Base-by-base conservation (phyloP, 331 rosid genomes). In the Erythrophleum ivorense region DNA sequence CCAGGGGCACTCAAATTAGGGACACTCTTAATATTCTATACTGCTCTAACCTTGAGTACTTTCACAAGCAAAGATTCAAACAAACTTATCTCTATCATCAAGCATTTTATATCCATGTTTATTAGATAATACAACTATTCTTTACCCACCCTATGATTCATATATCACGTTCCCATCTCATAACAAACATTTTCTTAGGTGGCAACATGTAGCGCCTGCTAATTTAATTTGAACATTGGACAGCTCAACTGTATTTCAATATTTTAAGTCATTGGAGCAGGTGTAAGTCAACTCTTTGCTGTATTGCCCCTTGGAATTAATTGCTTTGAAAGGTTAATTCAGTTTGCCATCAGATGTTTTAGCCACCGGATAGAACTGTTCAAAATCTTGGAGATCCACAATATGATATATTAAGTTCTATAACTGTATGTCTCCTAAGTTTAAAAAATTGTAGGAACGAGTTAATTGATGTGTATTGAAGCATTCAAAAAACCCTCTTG, bases 61-160 rank as follows among this genome's bases (percentile, higher is more conserved):
- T 70, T 10, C 31, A 55, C 21, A 48, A 70, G 58, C 58, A 24
- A 46, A 21, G 34, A 21, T 19, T 19, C 19, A 7, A 21, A 58
- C 31, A 58, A 21, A 7, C 60, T 58, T 64, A 59, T 31, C 82
- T 71, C 33, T 49, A 75, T 71, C 83, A 58, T 18, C 11, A 0
- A 59, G 38, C 65, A 57, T 33, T 53, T 71, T 71, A 69, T 21
- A 69, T 66, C 34, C 34, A 19, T 7, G 66, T 53, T 58, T 45
- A 76, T 76, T 52, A 7, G 81, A 75, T 16, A 59, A 73, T 15
- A 41, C 79, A 77, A 57, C 71, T 68, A 34, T 33, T 74, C 52
- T 18, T 65, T 16, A 70, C 82, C 83, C 21, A 54, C 85, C 81
- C 79, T 79, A 72, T 82, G 59, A 78, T 68, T 43, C 78, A 62